phyloP scores from a whole-genome alignment of 495 filamentous ascomycete species.

The Talaromyces thailandensis region DNA sequence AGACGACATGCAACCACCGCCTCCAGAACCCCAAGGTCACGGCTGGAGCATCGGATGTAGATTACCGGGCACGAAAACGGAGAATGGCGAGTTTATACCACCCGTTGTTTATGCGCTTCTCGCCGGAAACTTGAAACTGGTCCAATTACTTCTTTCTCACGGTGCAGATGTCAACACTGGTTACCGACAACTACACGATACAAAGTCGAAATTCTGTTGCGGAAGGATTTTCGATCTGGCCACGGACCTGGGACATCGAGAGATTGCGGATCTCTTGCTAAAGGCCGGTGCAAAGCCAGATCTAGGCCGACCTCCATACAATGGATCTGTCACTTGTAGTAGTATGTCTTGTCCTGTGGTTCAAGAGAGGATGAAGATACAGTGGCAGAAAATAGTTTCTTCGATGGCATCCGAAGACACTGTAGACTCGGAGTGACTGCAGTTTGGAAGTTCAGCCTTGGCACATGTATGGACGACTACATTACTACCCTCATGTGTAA shows the following conservation, averaged over 20 bases:
- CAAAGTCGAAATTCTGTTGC: background rate
- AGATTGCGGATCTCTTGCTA: background rate
- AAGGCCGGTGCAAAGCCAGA: background rate
- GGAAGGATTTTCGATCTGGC: background rate
- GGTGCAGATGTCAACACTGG: background rate
- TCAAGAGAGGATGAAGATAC: background rate
- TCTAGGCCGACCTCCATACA: background rate
- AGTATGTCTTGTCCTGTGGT: background rate
- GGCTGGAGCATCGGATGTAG: too few relatives aligned
- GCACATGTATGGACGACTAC: too few relatives aligned
- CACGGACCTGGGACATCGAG: background rate
- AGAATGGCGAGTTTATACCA: background rate
- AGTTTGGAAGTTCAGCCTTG: too few relatives aligned
- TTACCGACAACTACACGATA: background rate
- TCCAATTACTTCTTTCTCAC: background rate
- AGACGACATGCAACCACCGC: background rate
- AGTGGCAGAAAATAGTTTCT: background rate
- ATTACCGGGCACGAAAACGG: too few relatives aligned
- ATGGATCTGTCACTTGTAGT: background rate
- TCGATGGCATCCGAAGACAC: background rate
- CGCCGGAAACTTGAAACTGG: background rate
- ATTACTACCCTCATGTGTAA: too few relatives aligned
- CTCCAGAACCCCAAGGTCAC: too few relatives aligned
- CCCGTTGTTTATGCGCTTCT: background rate
- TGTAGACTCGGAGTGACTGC: background rate